Evolutionary conservation across 768 basidiomycete genomes (phyloP).

Genomic region (Lentinus brumalis): DNA sequence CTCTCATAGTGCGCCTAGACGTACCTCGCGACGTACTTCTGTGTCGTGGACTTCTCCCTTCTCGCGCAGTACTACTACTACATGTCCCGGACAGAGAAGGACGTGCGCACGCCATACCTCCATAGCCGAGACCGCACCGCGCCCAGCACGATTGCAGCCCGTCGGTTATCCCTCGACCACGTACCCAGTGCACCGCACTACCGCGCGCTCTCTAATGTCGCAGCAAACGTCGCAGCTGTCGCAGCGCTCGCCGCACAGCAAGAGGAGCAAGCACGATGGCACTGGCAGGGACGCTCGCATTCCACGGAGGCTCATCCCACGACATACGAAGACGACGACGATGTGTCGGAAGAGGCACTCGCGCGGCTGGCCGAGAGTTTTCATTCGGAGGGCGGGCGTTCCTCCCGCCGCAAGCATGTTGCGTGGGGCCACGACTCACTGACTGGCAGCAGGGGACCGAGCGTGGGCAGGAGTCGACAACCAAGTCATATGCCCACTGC

Average conservation of each 20-base stretch:
- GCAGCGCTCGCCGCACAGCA: conserved; percentile 70
- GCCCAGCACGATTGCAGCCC: conserved; percentile 26
- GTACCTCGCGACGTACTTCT: conserved; percentile 91
- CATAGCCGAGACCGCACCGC: conserved; percentile 16
- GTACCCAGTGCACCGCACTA: conserved; percentile 58
- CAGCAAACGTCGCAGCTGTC: conserved; percentile 71
- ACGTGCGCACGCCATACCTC: conserved; percentile 13
- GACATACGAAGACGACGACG: conserved; percentile 44
- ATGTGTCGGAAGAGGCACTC: conserved; percentile 52
- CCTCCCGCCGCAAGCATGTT: conserved; percentile 50
- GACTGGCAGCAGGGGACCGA: conserved; percentile 43
- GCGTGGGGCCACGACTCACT: conserved; percentile 66
- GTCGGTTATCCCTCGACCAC: conserved; percentile 55
- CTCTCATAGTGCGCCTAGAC: conserved; percentile 49
- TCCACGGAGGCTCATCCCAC: conserved; percentile 15
- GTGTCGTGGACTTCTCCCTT: conserved; percentile 75
- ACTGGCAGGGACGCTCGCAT: conserved; percentile 31
- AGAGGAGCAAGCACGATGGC: conserved; percentile 44
- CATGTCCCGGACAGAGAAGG: conserved; percentile 30
- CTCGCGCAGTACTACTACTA: conserved; percentile 86
- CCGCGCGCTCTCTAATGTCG: conserved; percentile 67
- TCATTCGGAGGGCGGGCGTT: conserved; percentile 67
- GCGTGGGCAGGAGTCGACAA: conserved; percentile 41
- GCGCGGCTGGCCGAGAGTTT: conserved; percentile 72
- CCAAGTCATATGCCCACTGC: conserved; percentile 28